Base-by-base conservation (phyloP, 1,139 yeast genomes). In the Kluyveromyces sp. region DNA sequence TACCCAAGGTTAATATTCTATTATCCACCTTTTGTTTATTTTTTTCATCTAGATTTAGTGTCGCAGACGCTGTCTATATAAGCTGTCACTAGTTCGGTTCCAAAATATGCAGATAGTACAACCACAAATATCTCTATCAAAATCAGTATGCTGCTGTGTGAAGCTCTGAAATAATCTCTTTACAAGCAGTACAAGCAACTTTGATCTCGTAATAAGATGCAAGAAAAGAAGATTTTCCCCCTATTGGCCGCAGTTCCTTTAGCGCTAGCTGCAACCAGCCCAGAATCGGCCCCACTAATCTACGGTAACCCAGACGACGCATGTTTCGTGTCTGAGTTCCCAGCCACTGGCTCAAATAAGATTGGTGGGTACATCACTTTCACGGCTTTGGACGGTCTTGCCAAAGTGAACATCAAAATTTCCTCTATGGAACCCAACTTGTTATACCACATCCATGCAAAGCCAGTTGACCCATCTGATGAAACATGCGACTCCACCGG, bases 391-490 rank as follows among this genome's bases (percentile, higher is more conserved):
- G 56, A 66, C 60, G 73, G 74, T 45, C 60, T 68, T 4, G 78
- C 79, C n/a, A 70, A 75, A 52, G 83, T 79, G 42, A 79, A 77
- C 55, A 77, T 79, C 48, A 82, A 78, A 57, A 64, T 79, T 58
- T 73, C 81, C 6, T 80, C 80, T 2, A 71, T 79, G 53, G 78
- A 79, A n/a, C 83, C 81, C 2, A 76, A 81, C n/a, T 79, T 78
- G 59, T 60, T 67, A 25, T 79, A 78, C 58, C 83, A 78, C 55
- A 76, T 79, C 49, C 83, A 78, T 55, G 77, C 76, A 25, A 56
- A 61, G 4, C 68, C 75, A 2, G 72, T 76, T 46, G 74, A 76
- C 30, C 50, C 53, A 6, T 28, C 25, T 5, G 48, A 41, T 29
- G 34, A 35, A 37, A 41, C 53, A 41, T 79, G 84, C 63, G 74